Evolutionary conservation across 306 rosid species (phyloP).

Genomic region (Clitoria ternatea): DNA sequence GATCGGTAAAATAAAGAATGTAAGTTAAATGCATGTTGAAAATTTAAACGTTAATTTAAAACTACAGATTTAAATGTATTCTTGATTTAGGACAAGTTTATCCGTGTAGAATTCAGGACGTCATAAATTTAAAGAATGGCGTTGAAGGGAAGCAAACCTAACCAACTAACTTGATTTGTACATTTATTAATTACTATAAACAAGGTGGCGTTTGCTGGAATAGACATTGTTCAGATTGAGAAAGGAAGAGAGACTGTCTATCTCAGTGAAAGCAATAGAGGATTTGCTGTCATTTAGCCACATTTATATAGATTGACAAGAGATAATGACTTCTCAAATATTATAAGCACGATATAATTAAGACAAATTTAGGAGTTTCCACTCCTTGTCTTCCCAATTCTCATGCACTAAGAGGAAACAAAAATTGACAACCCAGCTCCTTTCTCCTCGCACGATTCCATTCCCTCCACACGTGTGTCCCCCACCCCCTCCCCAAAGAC

Average conservation of each 20-base stretch:
- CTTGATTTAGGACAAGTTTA: background rate
- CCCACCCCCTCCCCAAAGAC: too few relatives aligned
- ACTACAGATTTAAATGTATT: too few relatives aligned
- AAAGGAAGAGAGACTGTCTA: conserved; percentile 27
- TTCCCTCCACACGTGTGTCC: conserved; percentile 20
- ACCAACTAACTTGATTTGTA: background rate
- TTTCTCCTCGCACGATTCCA: conserved; percentile 21
- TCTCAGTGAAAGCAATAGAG: conserved; percentile 28
- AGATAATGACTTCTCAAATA: conserved; percentile 9
- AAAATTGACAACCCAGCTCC: conserved; percentile 19
- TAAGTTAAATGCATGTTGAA: too few relatives aligned
- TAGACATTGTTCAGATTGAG: conserved; percentile 21
- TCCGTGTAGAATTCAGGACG: conserved; percentile 11
- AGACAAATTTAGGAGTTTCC: conserved; percentile 24
- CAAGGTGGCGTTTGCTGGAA: background rate
- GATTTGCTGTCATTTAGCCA: conserved; percentile 25
- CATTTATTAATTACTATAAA: conserved; percentile 25
- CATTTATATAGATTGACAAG: conserved; percentile 4
- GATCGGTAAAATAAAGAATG: too few relatives aligned
- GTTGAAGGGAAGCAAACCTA: conserved; percentile 51
- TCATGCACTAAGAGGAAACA: conserved; percentile 3
- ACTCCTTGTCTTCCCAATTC: conserved; percentile 1
- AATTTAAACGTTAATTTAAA: too few relatives aligned
- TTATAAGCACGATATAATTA: background rate
- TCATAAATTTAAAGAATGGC: conserved; percentile 37